Evolutionary conservation across 208 protist genomes (phyloP).

Genomic region (Crithidia brevicula): DNA sequence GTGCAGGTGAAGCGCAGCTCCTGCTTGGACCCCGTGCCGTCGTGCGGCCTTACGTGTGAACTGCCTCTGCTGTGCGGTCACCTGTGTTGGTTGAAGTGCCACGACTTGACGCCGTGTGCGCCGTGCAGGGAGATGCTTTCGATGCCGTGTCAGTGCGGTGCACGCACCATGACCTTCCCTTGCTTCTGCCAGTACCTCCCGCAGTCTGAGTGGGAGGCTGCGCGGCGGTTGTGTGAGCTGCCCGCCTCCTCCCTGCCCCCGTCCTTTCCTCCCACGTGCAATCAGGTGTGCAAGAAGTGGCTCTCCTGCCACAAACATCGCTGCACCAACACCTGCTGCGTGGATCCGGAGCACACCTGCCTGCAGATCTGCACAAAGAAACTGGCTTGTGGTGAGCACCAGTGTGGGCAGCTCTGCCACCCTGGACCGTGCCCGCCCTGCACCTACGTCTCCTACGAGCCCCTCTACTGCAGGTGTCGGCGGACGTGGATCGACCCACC

Average conservation of each 20-base stretch:
- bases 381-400: slow-evolving; percentile 79
- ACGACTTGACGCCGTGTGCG: slow-evolving; percentile 76
- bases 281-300: slow-evolving; percentile 55
- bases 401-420: slow-evolving; percentile 88
- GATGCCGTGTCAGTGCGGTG: slow-evolving; percentile 71
- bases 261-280: slow-evolving; percentile 67
- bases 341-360: slow-evolving; percentile 82
- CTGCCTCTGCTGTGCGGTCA: slow-evolving; percentile 85
- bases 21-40: slow-evolving; percentile 86
- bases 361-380: slow-evolving; percentile 83
- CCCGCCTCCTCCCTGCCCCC: slow-evolving; percentile 25
- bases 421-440: slow-evolving; percentile 80
- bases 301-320: slow-evolving; percentile 89
- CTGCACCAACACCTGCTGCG: slow-evolving; percentile 85
- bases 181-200: slow-evolving; percentile 86
- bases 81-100: slow-evolving; percentile 73
- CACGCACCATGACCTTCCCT: slow-evolving; percentile 37
- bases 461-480: slow-evolving; percentile 88
- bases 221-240: slow-evolving; percentile 32
- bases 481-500: slow-evolving; percentile 85
- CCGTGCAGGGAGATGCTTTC: slow-evolving; percentile 72
- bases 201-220: slow-evolving; percentile 59
- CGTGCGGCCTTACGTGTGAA: slow-evolving; percentile 83
- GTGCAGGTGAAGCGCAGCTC: slow-evolving; percentile 40
- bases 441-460: slow-evolving; percentile 66